A percentile compares a stretch with the other conserved stretches of the same genome.
Conservation (phyloP, 2,329 filamentous ascomycete species). For the Phymatotrichopsis omnivora region DNA sequence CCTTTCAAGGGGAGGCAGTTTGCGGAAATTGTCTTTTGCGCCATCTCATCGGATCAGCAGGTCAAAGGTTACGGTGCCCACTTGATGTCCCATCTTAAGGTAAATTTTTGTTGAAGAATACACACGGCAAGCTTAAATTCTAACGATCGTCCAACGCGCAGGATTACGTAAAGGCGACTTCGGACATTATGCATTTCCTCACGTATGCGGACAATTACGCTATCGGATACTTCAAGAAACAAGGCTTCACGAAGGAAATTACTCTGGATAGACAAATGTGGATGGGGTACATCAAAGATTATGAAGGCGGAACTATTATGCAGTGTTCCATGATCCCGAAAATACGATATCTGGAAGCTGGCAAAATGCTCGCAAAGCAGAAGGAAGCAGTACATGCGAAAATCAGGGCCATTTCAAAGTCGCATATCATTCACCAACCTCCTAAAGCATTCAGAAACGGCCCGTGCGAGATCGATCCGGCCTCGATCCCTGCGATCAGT, state of each 20-base stretch:
- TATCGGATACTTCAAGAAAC: slow-evolving; percentile 98
- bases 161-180: slow-evolving; percentile 94
- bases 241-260: slow-evolving; percentile 98
- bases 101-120: slow-evolving; percentile 26
- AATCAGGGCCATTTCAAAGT: slow-evolving; percentile 81
- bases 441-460: slow-evolving; percentile 78
- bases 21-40: slow-evolving; percentile 97
- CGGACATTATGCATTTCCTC: slow-evolving; percentile 94
- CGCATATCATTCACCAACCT: slow-evolving; percentile 74
- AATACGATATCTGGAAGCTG: slow-evolving; percentile 85
- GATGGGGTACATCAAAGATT: slow-evolving; percentile 99
- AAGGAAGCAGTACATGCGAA: slow-evolving; percentile 93
- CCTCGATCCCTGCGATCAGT: slow-evolving; percentile 78
- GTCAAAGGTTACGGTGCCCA: slow-evolving; percentile 98
- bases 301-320: slow-evolving; percentile 98
- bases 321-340: slow-evolving; percentile 95
- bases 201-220: slow-evolving; percentile 99
- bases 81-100: slow-evolving; percentile 94
- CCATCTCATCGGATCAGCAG: slow-evolving; percentile 93
- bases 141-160: slow-evolving; percentile 25
- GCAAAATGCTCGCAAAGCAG: slow-evolving; percentile 91
- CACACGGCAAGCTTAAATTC: background rate
- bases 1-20: slow-evolving; percentile 88
- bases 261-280: slow-evolving; percentile 79
- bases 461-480: slow-evolving; percentile 65